phyloP scores from a whole-genome alignment of 345 rosid genomes.

The Hibiscus syriacus region DNA sequence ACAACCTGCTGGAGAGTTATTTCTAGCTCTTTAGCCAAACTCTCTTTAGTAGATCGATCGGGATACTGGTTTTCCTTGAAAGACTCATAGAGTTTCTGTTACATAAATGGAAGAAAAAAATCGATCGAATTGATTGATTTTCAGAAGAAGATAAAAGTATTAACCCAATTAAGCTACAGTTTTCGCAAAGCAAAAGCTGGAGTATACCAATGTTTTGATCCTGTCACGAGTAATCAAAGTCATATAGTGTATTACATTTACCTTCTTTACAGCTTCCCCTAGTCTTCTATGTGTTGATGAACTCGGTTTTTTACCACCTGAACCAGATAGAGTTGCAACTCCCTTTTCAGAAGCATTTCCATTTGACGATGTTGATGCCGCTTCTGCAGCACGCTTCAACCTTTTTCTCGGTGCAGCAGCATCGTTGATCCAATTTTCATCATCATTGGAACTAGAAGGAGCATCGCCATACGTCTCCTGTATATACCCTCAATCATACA shows the following conservation, averaged over 20 bases:
- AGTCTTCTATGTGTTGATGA: conserved; percentile 38
- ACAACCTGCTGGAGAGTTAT: conserved; percentile 57
- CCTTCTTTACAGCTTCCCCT: conserved; percentile 60
- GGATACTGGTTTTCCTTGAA: conserved; percentile 72
- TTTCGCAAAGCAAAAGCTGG: neutral
- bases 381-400: conserved; percentile 23
- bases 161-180: neutral
- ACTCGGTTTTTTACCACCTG: conserved; percentile 18
- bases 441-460: conserved; percentile 45
- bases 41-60: conserved; percentile 47
- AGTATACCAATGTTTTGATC: neutral
- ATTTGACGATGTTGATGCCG: conserved; percentile 10
- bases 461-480: conserved; percentile 74
- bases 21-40: conserved; percentile 57
- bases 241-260: conserved; percentile 15
- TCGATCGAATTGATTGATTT: too few relatives aligned
- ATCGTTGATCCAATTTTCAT: conserved; percentile 55
- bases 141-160: too few relatives aligned
- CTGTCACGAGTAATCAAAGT: neutral
- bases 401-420: conserved; percentile 28
- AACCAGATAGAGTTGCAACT: conserved; percentile 22
- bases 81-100: conserved; percentile 52
- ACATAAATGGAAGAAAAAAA: too few relatives aligned
- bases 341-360: conserved; percentile 20
- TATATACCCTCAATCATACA: conserved; percentile 11